Evolutionary conservation across 2,329 filamentous ascomycete species (phyloP).

Genomic region (Hypoxylon rubiginosum): DNA sequence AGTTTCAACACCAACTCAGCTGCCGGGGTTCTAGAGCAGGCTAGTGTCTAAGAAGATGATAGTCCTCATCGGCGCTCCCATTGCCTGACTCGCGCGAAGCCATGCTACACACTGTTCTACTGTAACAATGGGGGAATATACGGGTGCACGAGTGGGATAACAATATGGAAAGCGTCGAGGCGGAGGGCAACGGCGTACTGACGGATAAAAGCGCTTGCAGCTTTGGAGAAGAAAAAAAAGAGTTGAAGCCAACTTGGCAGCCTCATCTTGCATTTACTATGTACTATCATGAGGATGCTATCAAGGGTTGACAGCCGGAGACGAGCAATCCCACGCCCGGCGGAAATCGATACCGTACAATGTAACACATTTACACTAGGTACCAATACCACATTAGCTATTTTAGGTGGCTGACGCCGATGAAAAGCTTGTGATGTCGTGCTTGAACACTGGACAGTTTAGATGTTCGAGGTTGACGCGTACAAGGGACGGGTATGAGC

Average conservation of each 20-base stretch:
- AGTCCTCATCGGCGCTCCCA: constrained; percentile 21
- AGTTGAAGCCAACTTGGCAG: constrained; percentile 12
- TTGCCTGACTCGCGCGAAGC: constrained; percentile 27
- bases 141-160: background rate
- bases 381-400: constrained; percentile 1
- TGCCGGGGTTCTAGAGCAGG: constrained; percentile 40
- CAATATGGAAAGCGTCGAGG: constrained; percentile 2
- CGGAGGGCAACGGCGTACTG: constrained; percentile 6
- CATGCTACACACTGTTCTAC: constrained; percentile 8
- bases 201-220: constrained; percentile 27
- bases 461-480: constrained; percentile 36
- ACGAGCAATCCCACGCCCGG: background rate
- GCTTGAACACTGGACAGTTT: constrained; percentile 34
- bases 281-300: background rate
- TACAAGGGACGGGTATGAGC: constrained; percentile 41
- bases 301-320: background rate
- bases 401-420: constrained; percentile 1
- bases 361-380: constrained; percentile 1
- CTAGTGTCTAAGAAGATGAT: constrained; percentile 20
- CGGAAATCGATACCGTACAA: background rate
- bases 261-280: constrained; percentile 19
- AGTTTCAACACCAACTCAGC: constrained; percentile 29
- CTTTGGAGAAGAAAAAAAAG: background rate
- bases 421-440: constrained; percentile 35
- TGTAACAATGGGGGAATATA: background rate